A percentile compares a stretch with the other conserved stretches of the same genome.
These are phyloP conservation scores for sweet orange (Citrus sinensis) DNA, from an alignment of 345 rosid species.

Conservation along the genomic window DNA sequence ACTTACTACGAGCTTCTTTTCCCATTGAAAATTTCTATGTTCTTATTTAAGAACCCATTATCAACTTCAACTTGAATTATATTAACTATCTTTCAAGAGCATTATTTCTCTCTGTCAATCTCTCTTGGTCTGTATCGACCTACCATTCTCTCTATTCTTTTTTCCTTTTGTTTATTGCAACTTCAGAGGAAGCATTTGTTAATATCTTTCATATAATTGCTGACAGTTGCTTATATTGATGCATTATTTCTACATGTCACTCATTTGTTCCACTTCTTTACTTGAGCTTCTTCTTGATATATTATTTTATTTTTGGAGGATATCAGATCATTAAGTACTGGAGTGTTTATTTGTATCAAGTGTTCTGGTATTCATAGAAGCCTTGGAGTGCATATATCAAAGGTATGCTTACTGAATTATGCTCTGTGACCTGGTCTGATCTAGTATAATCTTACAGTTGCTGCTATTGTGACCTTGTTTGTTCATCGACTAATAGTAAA, in stretches of 20 bases:
- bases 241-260: background rate
- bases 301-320: slow-evolving; percentile 16
- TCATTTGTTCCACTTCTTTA: slow-evolving; percentile 5
- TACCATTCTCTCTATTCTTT: background rate
- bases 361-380: slow-evolving; percentile 98
- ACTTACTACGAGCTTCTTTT: background rate
- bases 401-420: slow-evolving; percentile 41
- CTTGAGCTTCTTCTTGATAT: slow-evolving; percentile 13
- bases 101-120: background rate
- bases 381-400: slow-evolving; percentile 97
- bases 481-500: background rate
- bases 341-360: slow-evolving; percentile 93
- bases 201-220: background rate
- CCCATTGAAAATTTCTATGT: background rate
- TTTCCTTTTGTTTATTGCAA: background rate
- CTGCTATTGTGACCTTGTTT: background rate
- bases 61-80: background rate
- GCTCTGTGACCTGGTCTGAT: background rate
- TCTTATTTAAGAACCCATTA: background rate
- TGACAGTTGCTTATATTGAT: background rate
- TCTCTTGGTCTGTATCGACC: background rate
- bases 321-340: slow-evolving; percentile 71
- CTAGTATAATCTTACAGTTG: background rate
- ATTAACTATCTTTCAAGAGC: background rate
- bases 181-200: background rate